phyloP scores from a whole-genome alignment of 306 rosid species.

The Corylus avellana region DNA sequence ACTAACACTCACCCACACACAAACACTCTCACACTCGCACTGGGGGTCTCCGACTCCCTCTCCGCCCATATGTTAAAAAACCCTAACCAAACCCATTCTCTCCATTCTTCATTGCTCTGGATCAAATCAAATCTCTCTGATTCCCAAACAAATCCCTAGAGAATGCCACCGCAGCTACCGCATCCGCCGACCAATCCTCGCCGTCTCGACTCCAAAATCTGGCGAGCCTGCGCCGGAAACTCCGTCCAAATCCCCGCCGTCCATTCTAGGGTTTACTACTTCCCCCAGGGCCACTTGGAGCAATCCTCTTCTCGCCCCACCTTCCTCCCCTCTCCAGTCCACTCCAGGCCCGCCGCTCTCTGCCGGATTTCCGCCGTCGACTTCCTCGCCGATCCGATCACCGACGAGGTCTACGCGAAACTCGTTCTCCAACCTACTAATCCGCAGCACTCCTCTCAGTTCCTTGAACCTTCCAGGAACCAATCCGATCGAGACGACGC shows the following conservation, averaged over 20 bases:
- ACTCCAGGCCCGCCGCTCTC: constrained; percentile 35
- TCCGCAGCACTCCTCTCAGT: not conserved
- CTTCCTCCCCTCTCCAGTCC: constrained; percentile 30
- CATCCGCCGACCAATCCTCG: constrained; percentile 16
- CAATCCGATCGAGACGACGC: not conserved
- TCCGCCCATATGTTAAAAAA: constrained; percentile 17
- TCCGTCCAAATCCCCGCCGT: constrained; percentile 48
- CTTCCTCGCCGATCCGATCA: constrained; percentile 48
- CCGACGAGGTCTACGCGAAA: constrained; percentile 72
- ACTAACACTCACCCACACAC: not conserved
- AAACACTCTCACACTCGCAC: constrained; percentile 3
- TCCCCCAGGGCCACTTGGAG: constrained; percentile 75
- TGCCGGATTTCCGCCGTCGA: constrained; percentile 39
- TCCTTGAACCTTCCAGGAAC: not conserved
- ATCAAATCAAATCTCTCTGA: not conserved
- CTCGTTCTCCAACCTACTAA: constrained; percentile 47
- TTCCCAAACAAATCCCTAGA: constrained; percentile 1
- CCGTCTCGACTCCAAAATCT: constrained; percentile 42
- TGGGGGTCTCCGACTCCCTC: not conserved
- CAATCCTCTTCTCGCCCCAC: constrained; percentile 45
- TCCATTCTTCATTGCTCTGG: not conserved
- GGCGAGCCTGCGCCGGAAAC: constrained; percentile 68
- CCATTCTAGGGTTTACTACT: constrained; percentile 77
- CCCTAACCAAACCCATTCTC: constrained; percentile 25
- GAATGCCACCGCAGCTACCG: constrained; percentile 29